Evolutionary conservation across 345 rosid species (phyloP).

Genomic region (Luvunga scandens): DNA sequence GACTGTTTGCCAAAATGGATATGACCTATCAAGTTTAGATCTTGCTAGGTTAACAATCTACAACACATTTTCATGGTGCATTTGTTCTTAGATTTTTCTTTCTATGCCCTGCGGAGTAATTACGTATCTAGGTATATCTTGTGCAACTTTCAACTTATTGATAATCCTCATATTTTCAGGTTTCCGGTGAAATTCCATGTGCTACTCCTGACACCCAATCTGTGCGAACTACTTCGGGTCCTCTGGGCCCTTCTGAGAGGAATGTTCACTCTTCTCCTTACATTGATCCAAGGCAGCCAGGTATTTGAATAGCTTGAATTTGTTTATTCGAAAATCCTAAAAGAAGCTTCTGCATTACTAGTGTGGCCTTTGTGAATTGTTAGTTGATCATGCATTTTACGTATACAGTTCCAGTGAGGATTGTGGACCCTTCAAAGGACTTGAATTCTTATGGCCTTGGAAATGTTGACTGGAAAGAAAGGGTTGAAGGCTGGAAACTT

Average conservation of each 20-base stretch:
- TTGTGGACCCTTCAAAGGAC: constrained; percentile 98
- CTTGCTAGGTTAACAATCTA: neutral
- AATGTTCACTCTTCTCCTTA: constrained; percentile 81
- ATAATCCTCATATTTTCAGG: constrained; percentile 36
- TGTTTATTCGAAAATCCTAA: constrained; percentile 1
- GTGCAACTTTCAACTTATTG: constrained; percentile 15
- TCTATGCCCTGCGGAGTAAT: neutral
- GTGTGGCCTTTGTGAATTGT: constrained; percentile 4
- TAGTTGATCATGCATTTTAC: constrained; percentile 17
- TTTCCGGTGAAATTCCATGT: constrained; percentile 94
- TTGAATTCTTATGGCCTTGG: constrained; percentile 97
- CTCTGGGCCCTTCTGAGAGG: constrained; percentile 89
- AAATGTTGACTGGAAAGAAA: constrained; percentile 98
- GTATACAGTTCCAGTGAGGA: constrained; percentile 86
- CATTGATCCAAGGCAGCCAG: constrained; percentile 95
- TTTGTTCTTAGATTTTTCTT: neutral
- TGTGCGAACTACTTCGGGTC: constrained; percentile 97
- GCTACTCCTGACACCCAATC: constrained; percentile 86
- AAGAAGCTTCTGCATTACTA: constrained; percentile 8
- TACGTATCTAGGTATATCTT: neutral
- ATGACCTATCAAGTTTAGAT: neutral
- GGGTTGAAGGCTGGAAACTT: constrained; percentile 99
- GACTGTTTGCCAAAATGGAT: neutral
- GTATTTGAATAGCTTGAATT: constrained; percentile 34
- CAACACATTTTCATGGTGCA: neutral